Conservation (phyloP, 352 stramenopile genomes). For the Thalassiosira mediterranea region DNA sequence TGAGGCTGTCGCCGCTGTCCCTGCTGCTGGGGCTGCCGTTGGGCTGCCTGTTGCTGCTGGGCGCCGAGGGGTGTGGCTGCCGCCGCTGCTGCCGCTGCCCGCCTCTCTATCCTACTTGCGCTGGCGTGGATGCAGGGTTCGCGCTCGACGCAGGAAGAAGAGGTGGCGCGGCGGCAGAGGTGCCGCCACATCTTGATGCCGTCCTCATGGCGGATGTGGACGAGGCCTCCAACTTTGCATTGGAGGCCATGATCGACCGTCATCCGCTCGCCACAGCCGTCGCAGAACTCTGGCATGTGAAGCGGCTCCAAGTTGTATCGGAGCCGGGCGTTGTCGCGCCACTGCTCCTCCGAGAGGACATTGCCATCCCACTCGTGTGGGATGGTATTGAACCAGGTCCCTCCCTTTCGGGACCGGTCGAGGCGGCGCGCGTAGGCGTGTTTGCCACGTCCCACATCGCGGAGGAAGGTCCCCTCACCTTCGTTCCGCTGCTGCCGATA, state of each 20-base stretch:
- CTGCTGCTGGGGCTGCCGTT: too few species aligned
- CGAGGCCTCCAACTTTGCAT: constrained; percentile 46
- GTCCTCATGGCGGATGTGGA: constrained; percentile 47
- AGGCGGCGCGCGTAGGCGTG: neutral
- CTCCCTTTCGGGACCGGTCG: neutral
- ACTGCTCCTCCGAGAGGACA: constrained; percentile 37
- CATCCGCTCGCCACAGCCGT: constrained; percentile 43
- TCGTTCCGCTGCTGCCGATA: too few species aligned
- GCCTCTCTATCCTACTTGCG: too few species aligned
- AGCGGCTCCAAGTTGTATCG: constrained; percentile 27
- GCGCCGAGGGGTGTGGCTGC: too few species aligned
- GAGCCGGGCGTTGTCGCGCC: constrained; percentile 31
- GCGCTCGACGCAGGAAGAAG: too few species aligned
- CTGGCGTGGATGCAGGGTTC: too few species aligned
- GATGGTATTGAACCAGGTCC: constrained; percentile 11
- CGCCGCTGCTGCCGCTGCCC: too few species aligned
- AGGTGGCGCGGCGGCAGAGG: too few species aligned
- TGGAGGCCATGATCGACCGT: constrained; percentile 43
- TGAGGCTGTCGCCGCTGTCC: too few species aligned
- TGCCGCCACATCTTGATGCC: constrained; percentile 23
- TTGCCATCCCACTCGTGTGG: constrained; percentile 28
- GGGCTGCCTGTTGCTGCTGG: too few species aligned
- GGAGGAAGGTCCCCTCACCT: too few species aligned
- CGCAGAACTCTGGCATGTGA: constrained; percentile 18
- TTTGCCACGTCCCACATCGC: too few species aligned